Evolutionary conservation across 208 protist species (phyloP).

Genomic region (Trichomonas gallinae): DNA sequence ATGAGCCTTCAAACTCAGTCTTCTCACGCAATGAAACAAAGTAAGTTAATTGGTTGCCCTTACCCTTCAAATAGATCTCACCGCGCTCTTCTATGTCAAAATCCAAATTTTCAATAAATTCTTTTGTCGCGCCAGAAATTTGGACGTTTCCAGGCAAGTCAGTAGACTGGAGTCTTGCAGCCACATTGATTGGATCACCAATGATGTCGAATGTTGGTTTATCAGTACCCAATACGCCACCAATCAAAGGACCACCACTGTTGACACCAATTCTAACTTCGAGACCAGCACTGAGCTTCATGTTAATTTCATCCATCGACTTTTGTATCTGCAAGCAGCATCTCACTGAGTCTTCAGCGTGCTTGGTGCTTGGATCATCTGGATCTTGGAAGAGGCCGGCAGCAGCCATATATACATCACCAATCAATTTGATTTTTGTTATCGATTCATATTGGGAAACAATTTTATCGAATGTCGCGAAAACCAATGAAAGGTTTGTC

Average conservation of each 20-base stretch:
- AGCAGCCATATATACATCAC: constrained; percentile 4
- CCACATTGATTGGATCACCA: not conserved
- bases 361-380: not conserved
- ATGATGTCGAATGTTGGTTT: constrained; percentile 15
- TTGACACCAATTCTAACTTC: not conserved
- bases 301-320: not conserved
- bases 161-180: not conserved
- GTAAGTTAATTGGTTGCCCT: not conserved
- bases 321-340: not conserved
- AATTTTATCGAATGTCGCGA: not conserved
- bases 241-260: not conserved
- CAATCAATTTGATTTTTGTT: not conserved
- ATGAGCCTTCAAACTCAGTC: not conserved
- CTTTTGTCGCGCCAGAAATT: not conserved
- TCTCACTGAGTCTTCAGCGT: not conserved
- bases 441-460: not conserved
- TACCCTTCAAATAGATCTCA: not conserved
- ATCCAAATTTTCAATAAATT: not conserved
- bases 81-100: not conserved
- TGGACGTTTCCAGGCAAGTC: not conserved
- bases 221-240: not conserved
- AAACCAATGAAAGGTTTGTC: not conserved
- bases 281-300: not conserved
- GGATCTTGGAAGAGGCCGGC: not conserved
- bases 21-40: not conserved